phyloP scores from a whole-genome alignment of 768 basidiomycete genomes.

The Hortiboletus campestris region DNA sequence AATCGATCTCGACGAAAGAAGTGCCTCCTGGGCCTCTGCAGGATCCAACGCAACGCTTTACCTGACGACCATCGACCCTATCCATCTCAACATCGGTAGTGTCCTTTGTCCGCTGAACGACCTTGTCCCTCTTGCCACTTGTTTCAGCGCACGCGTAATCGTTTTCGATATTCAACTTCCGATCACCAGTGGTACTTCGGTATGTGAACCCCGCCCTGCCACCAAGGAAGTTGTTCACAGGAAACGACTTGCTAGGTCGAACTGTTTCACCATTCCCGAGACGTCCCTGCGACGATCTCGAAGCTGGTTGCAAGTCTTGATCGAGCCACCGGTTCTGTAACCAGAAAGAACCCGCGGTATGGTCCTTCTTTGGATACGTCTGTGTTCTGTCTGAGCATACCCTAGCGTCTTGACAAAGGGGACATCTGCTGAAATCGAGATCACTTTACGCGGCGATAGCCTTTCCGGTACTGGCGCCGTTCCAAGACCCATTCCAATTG shows the following conservation, averaged over 20 bases:
- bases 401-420: slow-evolving; percentile 82
- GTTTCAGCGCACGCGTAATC: slow-evolving; percentile 85
- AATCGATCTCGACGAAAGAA: slow-evolving; percentile 80
- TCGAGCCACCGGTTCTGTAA: slow-evolving; percentile 66
- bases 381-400: slow-evolving; percentile 3
- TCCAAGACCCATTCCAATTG: slow-evolving; percentile 73
- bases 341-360: slow-evolving; percentile 81
- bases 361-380: not conserved
- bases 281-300: slow-evolving; percentile 85
- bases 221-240: not conserved
- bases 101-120: slow-evolving; percentile 79
- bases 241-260: slow-evolving; percentile 58
- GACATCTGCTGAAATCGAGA: slow-evolving; percentile 80
- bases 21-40: slow-evolving; percentile 82
- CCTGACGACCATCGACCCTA: slow-evolving; percentile 79
- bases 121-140: slow-evolving; percentile 70
- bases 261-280: slow-evolving; percentile 90
- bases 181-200: slow-evolving; percentile 83
- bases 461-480: slow-evolving; percentile 45
- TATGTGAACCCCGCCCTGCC: slow-evolving; percentile 34
- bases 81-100: slow-evolving; percentile 83
- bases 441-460: slow-evolving; percentile 62
- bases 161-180: slow-evolving; percentile 92
- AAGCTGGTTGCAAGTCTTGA: slow-evolving; percentile 81
- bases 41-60: slow-evolving; percentile 89